Base-by-base conservation (phyloP, 176 grass and related monocot species). In the Carex myosuroides region DNA sequence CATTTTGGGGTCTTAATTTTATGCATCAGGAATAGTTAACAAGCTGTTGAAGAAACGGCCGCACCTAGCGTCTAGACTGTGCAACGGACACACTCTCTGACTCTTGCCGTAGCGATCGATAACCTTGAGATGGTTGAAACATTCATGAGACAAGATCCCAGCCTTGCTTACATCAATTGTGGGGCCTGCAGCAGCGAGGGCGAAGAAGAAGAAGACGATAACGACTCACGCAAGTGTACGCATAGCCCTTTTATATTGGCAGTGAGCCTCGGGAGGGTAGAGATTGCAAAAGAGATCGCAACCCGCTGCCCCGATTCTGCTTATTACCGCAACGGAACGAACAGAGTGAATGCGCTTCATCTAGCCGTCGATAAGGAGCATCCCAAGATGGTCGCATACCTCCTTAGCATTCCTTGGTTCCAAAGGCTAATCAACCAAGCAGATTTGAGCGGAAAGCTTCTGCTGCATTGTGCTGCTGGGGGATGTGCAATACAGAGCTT, bases 371-470 rank as follows among this genome's bases (percentile, higher is more conserved):
- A 59, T 9, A 59, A 79, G 24, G 50, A 79, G 21, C 26, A 59
- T 3, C 14, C 24, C 14, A 57, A 79, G 32, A 57, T 26, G 50
- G 48, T 79, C 0, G 13, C 18, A 1, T 79, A 56, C 56, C 26
- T 79, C 3, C 11, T 79, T 32, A 24, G 22, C 3, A 39, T 53
- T 57, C 76, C 76, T 33, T n/a, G 37, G 52, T 57, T 79, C 17
- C 76, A 9, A 7, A 79, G 76, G 76, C 76, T 79, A 13, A 79
- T 79, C 56, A 79, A 79, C 33, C 76, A 79, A 79, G 6, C 52
- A 0, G 56, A 79, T 57, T 57, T 8, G 0, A 18, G 32, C 1
- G 53, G 53, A 54, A 57, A 60, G 32, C 50, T 57, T 32, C 53
- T 53, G 13, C 53, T 79, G 50, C 48, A 79, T 57, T 79, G 14